phyloP scores from a whole-genome alignment of 805 yeast genomes.

The Priceomyces haplophilus region DNA sequence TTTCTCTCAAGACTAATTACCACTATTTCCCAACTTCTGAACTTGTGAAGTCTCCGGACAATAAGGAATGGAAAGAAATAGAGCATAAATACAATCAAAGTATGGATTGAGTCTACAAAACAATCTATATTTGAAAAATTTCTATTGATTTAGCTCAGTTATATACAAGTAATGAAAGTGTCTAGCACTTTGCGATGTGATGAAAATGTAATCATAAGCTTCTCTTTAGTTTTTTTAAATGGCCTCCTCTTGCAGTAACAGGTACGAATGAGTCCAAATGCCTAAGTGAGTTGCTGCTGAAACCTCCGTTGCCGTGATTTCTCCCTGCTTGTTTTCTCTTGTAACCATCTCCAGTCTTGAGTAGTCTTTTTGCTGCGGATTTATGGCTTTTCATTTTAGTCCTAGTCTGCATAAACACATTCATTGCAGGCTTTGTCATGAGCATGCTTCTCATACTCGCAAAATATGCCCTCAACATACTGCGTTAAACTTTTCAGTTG shows the following conservation, averaged over 20 bases:
- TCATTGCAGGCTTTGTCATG: slow-evolving; percentile 16
- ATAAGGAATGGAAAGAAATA: slow-evolving; percentile 48
- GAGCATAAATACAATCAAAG: slow-evolving; percentile 35
- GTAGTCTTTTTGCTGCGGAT: slow-evolving; percentile 85
- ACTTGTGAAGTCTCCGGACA: slow-evolving; percentile 45
- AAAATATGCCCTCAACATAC: slow-evolving; percentile 6
- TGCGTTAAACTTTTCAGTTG: background rate
- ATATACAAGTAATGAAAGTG: slow-evolving; percentile 1
- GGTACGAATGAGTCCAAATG: slow-evolving; percentile 57
- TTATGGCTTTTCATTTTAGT: slow-evolving; percentile 72
- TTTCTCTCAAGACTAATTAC: slow-evolving; percentile 79
- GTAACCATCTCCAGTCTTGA: slow-evolving; percentile 65
- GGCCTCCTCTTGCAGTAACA: slow-evolving; percentile 51
- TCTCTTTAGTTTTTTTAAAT: slow-evolving; percentile 51
- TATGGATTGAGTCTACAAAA: background rate
- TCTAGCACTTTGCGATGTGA: background rate
- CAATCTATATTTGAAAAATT: slow-evolving; percentile 1
- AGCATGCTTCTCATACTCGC: slow-evolving; percentile 8
- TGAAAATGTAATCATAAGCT: background rate
- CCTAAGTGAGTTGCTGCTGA: slow-evolving; percentile 61
- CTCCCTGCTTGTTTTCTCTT: slow-evolving; percentile 68
- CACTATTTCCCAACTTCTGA: slow-evolving; percentile 83
- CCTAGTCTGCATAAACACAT: slow-evolving; percentile 35
- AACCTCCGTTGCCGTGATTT: slow-evolving; percentile 90
- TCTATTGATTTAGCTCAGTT: slow-evolving; percentile 3